phyloP scores from a whole-genome alignment of 768 basidiomycete species.

The Calvatia gigantea region DNA sequence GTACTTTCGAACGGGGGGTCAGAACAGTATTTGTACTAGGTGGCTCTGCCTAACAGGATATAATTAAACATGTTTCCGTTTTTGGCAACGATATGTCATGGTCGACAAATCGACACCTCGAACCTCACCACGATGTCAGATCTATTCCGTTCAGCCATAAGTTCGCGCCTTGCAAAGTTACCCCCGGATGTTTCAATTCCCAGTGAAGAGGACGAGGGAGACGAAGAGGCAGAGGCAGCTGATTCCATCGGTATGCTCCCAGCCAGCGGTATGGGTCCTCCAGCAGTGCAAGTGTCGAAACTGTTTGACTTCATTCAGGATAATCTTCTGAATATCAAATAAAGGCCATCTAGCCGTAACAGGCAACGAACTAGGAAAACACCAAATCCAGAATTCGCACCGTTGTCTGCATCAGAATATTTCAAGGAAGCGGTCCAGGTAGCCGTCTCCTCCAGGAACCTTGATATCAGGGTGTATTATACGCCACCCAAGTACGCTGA shows the following conservation, averaged over 20 bases:
- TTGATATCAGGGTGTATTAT: slow-evolving; percentile 82
- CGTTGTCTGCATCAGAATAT: slow-evolving; percentile 74
- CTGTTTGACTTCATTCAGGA: slow-evolving; percentile 14
- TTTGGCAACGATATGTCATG: background rate
- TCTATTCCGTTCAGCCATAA: slow-evolving; percentile 74
- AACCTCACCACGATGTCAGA: slow-evolving; percentile 48
- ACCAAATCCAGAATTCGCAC: slow-evolving; percentile 64
- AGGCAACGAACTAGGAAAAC: slow-evolving; percentile 26
- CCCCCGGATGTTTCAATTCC: slow-evolving; percentile 34
- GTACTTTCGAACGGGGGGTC: background rate
- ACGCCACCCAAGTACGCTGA: slow-evolving; percentile 57
- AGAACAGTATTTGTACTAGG: background rate
- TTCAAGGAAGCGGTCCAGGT: slow-evolving; percentile 83
- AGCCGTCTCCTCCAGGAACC: slow-evolving; percentile 51
- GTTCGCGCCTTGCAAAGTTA: slow-evolving; percentile 72
- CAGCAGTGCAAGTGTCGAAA: slow-evolving; percentile 50
- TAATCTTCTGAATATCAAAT: slow-evolving; percentile 17
- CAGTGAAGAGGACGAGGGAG: slow-evolving; percentile 32
- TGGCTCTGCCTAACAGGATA: background rate
- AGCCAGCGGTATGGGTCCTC: slow-evolving; percentile 55
- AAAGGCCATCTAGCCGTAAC: slow-evolving; percentile 31
- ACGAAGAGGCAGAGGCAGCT: slow-evolving; percentile 51
- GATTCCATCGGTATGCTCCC: slow-evolving; percentile 64
- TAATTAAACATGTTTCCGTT: background rate
- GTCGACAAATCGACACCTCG: background rate